Conservation (phyloP, 2,329 filamentous ascomycete genomes). For the Colletotrichum shisoi region DNA sequence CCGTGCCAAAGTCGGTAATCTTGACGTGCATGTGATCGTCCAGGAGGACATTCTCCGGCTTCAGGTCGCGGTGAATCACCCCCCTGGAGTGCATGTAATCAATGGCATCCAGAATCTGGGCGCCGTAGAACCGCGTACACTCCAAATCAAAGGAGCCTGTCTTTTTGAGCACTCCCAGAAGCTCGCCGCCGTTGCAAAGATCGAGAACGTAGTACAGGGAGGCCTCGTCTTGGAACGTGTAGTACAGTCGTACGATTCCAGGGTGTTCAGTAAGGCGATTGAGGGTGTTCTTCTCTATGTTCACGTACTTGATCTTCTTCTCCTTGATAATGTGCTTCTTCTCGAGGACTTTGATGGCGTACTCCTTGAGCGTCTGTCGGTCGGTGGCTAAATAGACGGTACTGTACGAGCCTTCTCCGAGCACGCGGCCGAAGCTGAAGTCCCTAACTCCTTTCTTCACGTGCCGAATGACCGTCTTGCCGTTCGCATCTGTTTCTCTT, state of each 20-base stretch:
- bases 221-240: constrained; percentile 96
- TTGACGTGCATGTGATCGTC: constrained; percentile 98
- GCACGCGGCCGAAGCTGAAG: constrained; percentile 88
- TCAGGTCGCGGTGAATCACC: constrained; percentile 95
- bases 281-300: constrained; percentile 98
- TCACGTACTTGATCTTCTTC: constrained; percentile 99
- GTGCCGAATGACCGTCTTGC: constrained; percentile 79
- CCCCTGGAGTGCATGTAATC: constrained; percentile 97
- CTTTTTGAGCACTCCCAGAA: constrained; percentile 91
- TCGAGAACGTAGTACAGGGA: constrained; percentile 98
- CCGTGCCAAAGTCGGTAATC: constrained; percentile 97
- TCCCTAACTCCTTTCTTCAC: constrained; percentile 98
- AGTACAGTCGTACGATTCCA: constrained; percentile 94
- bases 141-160: constrained; percentile 94
- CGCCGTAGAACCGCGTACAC: constrained; percentile 91
- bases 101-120: constrained; percentile 94
- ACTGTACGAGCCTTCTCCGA: constrained; percentile 97
- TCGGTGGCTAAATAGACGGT: constrained; percentile 94
- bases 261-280: constrained; percentile 96
- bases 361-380: constrained; percentile 91
- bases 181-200: constrained; percentile 87
- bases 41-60: constrained; percentile 94
- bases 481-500: constrained; percentile 84
- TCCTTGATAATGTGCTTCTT: constrained; percentile 99
- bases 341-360: constrained; percentile 97